Conservation (phyloP, 192 early-diverging fungal species). For the Dissophora ornata region DNA sequence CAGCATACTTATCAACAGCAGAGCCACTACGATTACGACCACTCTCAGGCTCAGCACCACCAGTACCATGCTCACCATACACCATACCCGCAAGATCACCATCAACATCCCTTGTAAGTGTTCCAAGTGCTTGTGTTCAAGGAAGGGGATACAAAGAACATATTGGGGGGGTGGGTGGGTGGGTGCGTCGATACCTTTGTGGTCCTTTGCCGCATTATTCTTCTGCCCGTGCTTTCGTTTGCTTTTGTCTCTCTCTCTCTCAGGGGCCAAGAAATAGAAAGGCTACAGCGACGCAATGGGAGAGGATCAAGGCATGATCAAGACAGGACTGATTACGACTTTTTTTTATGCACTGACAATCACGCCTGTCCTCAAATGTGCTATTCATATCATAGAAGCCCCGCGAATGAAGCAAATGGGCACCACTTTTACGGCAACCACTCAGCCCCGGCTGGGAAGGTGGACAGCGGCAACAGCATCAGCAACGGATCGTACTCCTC, state of each 20-base stretch:
- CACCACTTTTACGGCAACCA: slow-evolving; percentile 21
- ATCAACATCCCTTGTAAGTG: slow-evolving; percentile 43
- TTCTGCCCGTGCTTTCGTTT: not conserved
- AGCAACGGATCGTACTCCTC: slow-evolving; percentile 44
- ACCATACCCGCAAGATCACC: slow-evolving; percentile 36
- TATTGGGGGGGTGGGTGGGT: not conserved
- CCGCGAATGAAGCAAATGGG: slow-evolving; percentile 15
- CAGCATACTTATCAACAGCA: slow-evolving; percentile 10
- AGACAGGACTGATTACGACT: not conserved
- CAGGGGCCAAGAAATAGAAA: not conserved
- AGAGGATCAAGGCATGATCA: slow-evolving; percentile 6
- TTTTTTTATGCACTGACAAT: not conserved
- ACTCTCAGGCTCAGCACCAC: slow-evolving; percentile 27
- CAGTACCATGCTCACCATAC: slow-evolving; percentile 17
- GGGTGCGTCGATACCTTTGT: not conserved
- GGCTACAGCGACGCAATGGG: not conserved
- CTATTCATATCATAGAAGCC: slow-evolving; percentile 15
- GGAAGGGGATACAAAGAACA: not conserved
- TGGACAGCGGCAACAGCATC: slow-evolving; percentile 3
- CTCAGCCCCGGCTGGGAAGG: slow-evolving; percentile 11
- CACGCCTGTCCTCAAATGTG: not conserved
- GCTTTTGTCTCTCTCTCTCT: too few species aligned
- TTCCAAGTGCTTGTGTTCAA: slow-evolving; percentile 10
- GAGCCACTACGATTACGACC: slow-evolving; percentile 27
- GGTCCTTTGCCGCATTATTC: not conserved